Percentiles rank a stretch among this genome's conserved stretches.
These are phyloP conservation scores for Phytopythium delawarense DNA, from an alignment of 352 stramenopile species.

Conservation along the genomic window DNA sequence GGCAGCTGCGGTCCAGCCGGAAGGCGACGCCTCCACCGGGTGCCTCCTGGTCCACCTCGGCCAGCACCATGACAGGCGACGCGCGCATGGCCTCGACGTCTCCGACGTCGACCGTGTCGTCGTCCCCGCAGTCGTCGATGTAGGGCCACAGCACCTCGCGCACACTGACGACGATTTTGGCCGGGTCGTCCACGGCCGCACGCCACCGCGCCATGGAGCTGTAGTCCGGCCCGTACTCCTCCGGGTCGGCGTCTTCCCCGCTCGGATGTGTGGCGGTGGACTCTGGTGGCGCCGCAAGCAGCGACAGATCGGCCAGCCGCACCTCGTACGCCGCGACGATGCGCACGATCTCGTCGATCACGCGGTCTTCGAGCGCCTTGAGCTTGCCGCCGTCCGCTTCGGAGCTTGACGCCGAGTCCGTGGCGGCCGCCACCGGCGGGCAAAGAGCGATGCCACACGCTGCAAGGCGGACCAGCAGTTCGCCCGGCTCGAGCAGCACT, in stretches of 20 bases:
- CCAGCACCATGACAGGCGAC: slow-evolving; percentile 54
- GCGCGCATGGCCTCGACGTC: slow-evolving; percentile 26
- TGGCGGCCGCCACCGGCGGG: slow-evolving; percentile 20
- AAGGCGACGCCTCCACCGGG: slow-evolving; percentile 68
- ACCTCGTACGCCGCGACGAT: slow-evolving; percentile 65
- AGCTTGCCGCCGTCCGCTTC: slow-evolving; percentile 40
- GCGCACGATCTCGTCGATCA: slow-evolving; percentile 66
- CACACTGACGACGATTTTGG: slow-evolving; percentile 63
- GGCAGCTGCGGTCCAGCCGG: slow-evolving; percentile 42
- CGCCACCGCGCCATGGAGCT: slow-evolving; percentile 5
- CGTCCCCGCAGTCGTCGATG: slow-evolving; percentile 18
- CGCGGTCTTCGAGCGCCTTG: slow-evolving; percentile 61
- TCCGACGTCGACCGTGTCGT: slow-evolving; percentile 10
- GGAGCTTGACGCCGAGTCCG: neutral
- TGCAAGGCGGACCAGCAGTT: slow-evolving; percentile 50
- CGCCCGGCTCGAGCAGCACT: slow-evolving; percentile 23
- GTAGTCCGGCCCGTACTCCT: slow-evolving; percentile 6
- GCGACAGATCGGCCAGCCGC: slow-evolving; percentile 30
- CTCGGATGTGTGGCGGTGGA: neutral
- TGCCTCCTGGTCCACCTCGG: slow-evolving; percentile 59
- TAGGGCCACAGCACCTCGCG: slow-evolving; percentile 81
- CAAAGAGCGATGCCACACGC: slow-evolving; percentile 63
- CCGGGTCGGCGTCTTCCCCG: slow-evolving; percentile 21
- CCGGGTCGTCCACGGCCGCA: slow-evolving; percentile 2
- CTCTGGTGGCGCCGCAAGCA: slow-evolving; percentile 4